These are phyloP conservation scores for Lachnellula subtilissima DNA, from an alignment of 2,329 filamentous ascomycete species.

Conservation along the genomic window DNA sequence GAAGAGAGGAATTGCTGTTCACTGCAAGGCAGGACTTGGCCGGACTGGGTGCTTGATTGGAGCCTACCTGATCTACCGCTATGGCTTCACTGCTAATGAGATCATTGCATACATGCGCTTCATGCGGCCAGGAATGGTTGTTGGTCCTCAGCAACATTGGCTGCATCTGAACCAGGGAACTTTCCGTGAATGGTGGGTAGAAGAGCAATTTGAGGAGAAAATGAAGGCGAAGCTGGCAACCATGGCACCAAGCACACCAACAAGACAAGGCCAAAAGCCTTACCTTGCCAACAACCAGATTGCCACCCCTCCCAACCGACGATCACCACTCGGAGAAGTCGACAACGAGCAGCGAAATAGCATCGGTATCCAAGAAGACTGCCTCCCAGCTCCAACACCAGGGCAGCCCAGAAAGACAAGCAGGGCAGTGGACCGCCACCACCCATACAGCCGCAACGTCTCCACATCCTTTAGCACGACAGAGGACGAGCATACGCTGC, in stretches of 20 bases:
- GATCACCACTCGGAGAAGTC: slow-evolving; percentile 89
- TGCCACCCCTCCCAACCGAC: slow-evolving; percentile 75
- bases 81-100: slow-evolving; percentile 96
- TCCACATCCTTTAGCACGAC: slow-evolving; percentile 35
- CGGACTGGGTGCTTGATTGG: slow-evolving; percentile 95
- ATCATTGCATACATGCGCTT: slow-evolving; percentile 98
- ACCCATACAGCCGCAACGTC: slow-evolving; percentile 62
- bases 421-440: slow-evolving; percentile 65
- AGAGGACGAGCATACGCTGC: slow-evolving; percentile 48
- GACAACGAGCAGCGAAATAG: slow-evolving; percentile 67
- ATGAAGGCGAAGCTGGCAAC: slow-evolving; percentile 50
- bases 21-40: slow-evolving; percentile 96
- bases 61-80: slow-evolving; percentile 93
- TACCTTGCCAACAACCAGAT: slow-evolving; percentile 58
- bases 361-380: slow-evolving; percentile 74
- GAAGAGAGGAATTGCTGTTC: slow-evolving; percentile 91
- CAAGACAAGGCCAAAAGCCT: slow-evolving; percentile 56
- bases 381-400: slow-evolving; percentile 88
- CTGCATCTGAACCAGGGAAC: slow-evolving; percentile 92
- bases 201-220: slow-evolving; percentile 48
- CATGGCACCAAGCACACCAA: slow-evolving; percentile 52
- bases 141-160: slow-evolving; percentile 98
- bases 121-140: slow-evolving; percentile 98
- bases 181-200: slow-evolving; percentile 97
- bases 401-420: slow-evolving; percentile 90